Evolutionary conservation across 164 flowering plant genomes (phyloP), one percentile per base, ranked within the genome.

Genomic region (Nymphaea thermarum): DNA sequence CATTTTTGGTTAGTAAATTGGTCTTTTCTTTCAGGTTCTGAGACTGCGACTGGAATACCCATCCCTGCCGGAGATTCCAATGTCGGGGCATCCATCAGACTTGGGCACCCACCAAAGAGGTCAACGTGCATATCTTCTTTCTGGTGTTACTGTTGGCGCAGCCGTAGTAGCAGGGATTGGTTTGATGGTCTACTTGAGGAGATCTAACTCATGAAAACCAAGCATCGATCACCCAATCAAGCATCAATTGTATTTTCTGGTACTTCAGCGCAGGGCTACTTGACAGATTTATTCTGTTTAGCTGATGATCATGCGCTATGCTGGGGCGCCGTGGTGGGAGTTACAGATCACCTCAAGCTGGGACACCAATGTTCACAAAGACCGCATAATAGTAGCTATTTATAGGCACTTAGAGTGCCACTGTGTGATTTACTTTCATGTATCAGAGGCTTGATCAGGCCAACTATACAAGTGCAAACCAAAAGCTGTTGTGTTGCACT

Each of bases 1-100:
- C 12, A 51, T 51, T 51, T 10, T 51, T 51, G 57, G 14, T 51
- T 5, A 51, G 14, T 51, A 51, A 51, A 10, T 62, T 62, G 12
- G 10, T 62, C 60, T 55, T 55, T 45, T 55, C 61, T 67, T 72
- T n/a, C 81, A 93, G 98, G 92, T 86, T 62, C 71, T 93, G 68
- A 84, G 87, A 81, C 72, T 93, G 75, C 92, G 89, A 70, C 74
- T 93, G 63, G 94, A 89, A 62, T 76, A 74, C 64, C 71, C 81
- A 15, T 67, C 80, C 12, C 65, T 64, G 57, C 68, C 77, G 67
- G 80, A 70, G 70, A 63, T 53, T 15, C n/a, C 57, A 64, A 42
- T 62, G 45, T 44, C 77, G 41, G n/a, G 10, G 17, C 42, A 17
- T 62, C 14, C 71, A 41, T 60, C 73, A 5, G 69, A 61, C 18